These are phyloP conservation scores for Tylopilus cervinicoccineus DNA, from an alignment of 768 basidiomycete species.

Conservation along the genomic window DNA sequence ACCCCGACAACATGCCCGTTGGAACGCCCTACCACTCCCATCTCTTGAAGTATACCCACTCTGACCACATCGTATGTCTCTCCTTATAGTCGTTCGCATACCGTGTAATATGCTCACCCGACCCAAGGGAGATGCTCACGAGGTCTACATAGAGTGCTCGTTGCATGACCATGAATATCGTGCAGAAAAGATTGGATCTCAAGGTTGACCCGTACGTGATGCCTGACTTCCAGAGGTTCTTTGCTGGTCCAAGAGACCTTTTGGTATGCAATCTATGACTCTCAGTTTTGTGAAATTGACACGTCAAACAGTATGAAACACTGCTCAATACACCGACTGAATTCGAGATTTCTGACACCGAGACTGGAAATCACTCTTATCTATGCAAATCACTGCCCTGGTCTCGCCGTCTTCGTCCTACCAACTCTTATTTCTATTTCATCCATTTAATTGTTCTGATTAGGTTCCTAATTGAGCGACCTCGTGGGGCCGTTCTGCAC, in stretches of 20 bases:
- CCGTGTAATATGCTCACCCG: constrained; percentile 70
- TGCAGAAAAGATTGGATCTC: constrained; percentile 44
- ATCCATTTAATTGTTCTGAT: neutral
- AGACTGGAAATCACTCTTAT: constrained; percentile 74
- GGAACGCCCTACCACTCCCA: constrained; percentile 78
- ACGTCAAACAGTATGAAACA: constrained; percentile 44
- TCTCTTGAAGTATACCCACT: constrained; percentile 87
- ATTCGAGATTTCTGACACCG: constrained; percentile 52
- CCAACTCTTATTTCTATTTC: neutral
- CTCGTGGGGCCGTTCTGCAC: constrained; percentile 70
- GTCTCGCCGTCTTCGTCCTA: constrained; percentile 76
- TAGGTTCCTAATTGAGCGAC: constrained; percentile 83
- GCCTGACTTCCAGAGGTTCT: constrained; percentile 46
- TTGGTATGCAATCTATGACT: constrained; percentile 8
- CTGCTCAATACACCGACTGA: constrained; percentile 61
- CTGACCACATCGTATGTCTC: constrained; percentile 82
- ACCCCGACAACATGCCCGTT: constrained; percentile 53
- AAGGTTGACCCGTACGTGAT: constrained; percentile 48
- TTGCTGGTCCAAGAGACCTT: constrained; percentile 60
- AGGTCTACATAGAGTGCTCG: constrained; percentile 63
- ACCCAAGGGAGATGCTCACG: constrained; percentile 90
- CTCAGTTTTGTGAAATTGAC: neutral
- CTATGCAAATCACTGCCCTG: constrained; percentile 95
- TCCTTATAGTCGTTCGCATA: constrained; percentile 70
- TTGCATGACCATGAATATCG: constrained; percentile 42